These are phyloP conservation scores for Eustoma russellianum DNA, from an alignment of 257 asterid species.

Conservation along the genomic window DNA sequence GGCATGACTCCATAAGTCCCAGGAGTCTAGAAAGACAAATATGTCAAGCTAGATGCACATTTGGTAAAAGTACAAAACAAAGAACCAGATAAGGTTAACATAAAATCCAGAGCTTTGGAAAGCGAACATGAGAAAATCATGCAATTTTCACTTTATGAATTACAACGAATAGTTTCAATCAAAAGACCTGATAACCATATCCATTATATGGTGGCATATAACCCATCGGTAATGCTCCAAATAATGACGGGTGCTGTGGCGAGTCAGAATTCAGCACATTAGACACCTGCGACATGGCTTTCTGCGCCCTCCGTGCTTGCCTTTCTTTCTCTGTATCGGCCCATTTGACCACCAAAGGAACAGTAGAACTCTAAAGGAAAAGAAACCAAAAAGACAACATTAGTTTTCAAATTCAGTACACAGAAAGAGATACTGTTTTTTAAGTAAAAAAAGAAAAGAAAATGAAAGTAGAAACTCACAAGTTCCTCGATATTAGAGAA, in stretches of 20 bases:
- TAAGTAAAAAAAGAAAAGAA: no score
- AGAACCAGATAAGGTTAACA: neutral
- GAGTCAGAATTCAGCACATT: slow-evolving; percentile 54
- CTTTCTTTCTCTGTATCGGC: slow-evolving; percentile 99
- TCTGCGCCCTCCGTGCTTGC: slow-evolving; percentile 85
- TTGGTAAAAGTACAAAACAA: no score
- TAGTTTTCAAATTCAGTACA: neutral
- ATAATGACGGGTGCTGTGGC: slow-evolving; percentile 62
- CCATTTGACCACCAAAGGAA: slow-evolving; percentile 98
- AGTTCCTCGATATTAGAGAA: no score
- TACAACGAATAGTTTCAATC: slow-evolving; percentile 3
- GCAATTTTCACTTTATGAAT: neutral
- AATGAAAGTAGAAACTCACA: no score
- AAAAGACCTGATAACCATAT: slow-evolving; percentile 90
- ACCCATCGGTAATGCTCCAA: slow-evolving; percentile 81
- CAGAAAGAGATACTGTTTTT: no score
- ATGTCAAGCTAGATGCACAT: slow-evolving; percentile 12
- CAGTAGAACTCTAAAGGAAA: slow-evolving; percentile 62
- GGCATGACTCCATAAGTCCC: slow-evolving; percentile 82
- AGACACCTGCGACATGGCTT: slow-evolving; percentile 53
- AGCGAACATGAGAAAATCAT: neutral
- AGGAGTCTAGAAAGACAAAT: slow-evolving; percentile 57
- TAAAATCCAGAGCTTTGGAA: neutral
- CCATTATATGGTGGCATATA: slow-evolving; percentile 82
- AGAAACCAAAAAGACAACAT: neutral